phyloP scores from a whole-genome alignment of 768 basidiomycete genomes.

The Agaricus sinodeliciosus region DNA sequence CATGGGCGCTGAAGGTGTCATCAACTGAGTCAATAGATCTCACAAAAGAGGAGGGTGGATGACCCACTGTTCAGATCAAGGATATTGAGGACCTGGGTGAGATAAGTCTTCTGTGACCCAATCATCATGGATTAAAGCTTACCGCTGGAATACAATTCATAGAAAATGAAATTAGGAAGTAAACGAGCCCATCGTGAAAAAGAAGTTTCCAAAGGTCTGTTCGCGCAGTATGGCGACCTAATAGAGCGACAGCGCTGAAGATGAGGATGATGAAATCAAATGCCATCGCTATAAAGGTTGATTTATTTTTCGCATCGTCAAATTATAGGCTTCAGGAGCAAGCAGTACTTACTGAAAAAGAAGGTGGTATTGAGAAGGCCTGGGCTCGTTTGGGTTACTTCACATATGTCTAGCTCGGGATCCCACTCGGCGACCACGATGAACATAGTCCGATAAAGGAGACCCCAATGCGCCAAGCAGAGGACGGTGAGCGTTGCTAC shows the following conservation, averaged over 20 bases:
- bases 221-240: constrained; percentile 42
- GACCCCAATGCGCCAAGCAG: constrained; percentile 57
- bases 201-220: constrained; percentile 64
- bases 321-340: background rate
- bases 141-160: constrained; percentile 67
- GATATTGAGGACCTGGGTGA: constrained; percentile 42
- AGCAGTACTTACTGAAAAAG: constrained; percentile 59
- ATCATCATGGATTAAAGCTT: constrained; percentile 18
- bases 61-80: constrained; percentile 53
- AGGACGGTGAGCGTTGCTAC: constrained; percentile 44
- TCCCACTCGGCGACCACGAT: constrained; percentile 55
- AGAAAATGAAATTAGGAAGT: constrained; percentile 58
- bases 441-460: constrained; percentile 67
- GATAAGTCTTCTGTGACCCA: background rate
- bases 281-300: constrained; percentile 49
- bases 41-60: background rate
- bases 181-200: constrained; percentile 68
- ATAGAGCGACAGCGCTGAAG: constrained; percentile 48
- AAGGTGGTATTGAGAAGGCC: constrained; percentile 56
- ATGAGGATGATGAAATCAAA: constrained; percentile 59
- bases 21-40: background rate
- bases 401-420: constrained; percentile 30
- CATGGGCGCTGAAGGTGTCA: constrained; percentile 40
- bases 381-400: constrained; percentile 47
- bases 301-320: background rate